Base-by-base conservation (phyloP, 148 eudicot species). In the Cornus controversa region DNA sequence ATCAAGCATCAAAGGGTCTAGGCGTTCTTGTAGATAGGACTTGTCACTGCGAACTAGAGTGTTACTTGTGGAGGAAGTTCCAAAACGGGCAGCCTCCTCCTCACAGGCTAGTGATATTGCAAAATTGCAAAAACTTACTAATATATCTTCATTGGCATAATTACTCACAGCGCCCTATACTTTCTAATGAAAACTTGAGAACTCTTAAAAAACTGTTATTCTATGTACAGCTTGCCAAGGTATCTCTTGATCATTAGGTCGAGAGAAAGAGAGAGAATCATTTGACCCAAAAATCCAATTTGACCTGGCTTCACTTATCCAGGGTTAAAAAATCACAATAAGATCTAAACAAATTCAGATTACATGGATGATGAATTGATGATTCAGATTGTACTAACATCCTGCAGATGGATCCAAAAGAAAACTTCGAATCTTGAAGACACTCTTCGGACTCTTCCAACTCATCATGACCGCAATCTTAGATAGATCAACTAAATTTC, bases 1-100 rank as follows among this genome's bases (percentile, higher is more conserved):
- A 66, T 80, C 72, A 53, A 85, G 77, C 79, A 80, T 76, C 74
- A 86, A 86, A 74, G 82, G 77, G 26, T 84, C 87, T 67, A 88
- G 47, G 77, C 81, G 69, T 28, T 87, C 91, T 72, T 88, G 90
- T 63, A 65, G 71, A 22, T 79, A 76, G 63, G 86, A 92, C 42
- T 78, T 82, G 69, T 85, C 54, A 8, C 73, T 85, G 70, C 84
- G 73, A 80, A 85, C 87, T 11, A 91, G 89, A 60, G 93, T 91
- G 75, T 77, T 68, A 83, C 78, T 71, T 50, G 64, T 53, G 16
- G 77, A 80, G 81, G 67, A 77, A 77, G 81, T 69, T 86, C 67
- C 85, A 73, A 45, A 78, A 64, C 67, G 40, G 36, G 72, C 34
- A 28, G 75, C 70, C 45, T 45, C 79, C 31, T 78, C 85, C 74